Evolutionary conservation across 164 flowering plant genomes (phyloP), one percentile per base, ranked within the genome.

Genomic region (Saururus chinensis): DNA sequence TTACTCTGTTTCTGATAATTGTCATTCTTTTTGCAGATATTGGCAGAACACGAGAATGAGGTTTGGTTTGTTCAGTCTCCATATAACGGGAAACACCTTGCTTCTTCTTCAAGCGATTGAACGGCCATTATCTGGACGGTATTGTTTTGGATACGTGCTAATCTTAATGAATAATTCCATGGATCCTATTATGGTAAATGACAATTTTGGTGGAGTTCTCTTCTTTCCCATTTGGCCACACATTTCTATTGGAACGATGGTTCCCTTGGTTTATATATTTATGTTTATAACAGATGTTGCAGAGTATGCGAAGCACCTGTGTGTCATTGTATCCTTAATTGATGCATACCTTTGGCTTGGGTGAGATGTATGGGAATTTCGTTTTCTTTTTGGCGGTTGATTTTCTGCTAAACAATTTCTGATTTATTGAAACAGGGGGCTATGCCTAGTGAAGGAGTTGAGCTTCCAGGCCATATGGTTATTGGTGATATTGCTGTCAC

Each of bases 11-110:
- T 30, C 37, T 30, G 37, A 30, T 30, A 30, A 30, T 30, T 6
- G 6, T 30, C 6, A 2, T 30, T 30, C 37, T 30, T 45, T 45
- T 12, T 45, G 79, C 91, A 92, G 98, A 80, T 84, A 52, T 74
- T 92, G 74, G 70, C 74, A 13, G 77, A 72, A 17, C 96, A 89
- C 65, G 80, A 70, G 48, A 77, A 92, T 83, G 98, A 92, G 78
- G 96, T 92, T 63, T 89, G 98, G 95, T 92, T 84, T 72, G 88
- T 92, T 19, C 98, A 92, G 68, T 92, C 87, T 65, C 87, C 96
- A 57, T 81, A 88, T 69, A 84, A 74, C 66, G 98, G 98, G 53
- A 75, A 86, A 37, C 84, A 81, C 69, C 76, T 92, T 63, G 98
- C 98, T 51, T 84, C 98, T 23, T 85, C 96, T 62, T 89, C 96